A percentile compares a stretch with the other conserved stretches of the same genome.
Evolutionary conservation across 805 yeast species (phyloP).

Genomic region (Cyberlindnera mrakii): DNA sequence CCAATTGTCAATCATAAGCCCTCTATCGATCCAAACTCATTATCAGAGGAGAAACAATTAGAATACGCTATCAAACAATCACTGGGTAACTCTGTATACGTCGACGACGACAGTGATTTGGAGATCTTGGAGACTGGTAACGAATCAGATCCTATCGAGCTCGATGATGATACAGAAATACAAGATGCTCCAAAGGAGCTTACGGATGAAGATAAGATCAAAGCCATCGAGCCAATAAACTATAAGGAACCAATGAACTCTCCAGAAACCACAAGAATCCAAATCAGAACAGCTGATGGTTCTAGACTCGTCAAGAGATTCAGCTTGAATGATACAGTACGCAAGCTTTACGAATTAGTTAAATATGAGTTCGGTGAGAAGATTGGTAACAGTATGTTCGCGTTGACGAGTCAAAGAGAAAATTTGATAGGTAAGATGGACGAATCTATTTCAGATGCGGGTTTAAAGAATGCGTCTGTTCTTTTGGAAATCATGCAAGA

Average conservation of each 20-base stretch:
- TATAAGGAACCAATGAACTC: slow-evolving; percentile 56
- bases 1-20: slow-evolving; percentile 60
- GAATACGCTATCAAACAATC: slow-evolving; percentile 70
- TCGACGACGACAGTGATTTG: slow-evolving; percentile 22
- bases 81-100: slow-evolving; percentile 28
- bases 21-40: slow-evolving; percentile 52
- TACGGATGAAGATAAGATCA: slow-evolving; percentile 40
- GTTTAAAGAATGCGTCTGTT: slow-evolving; percentile 71
- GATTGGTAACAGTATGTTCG: slow-evolving; percentile 40
- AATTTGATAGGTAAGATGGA: slow-evolving; percentile 50
- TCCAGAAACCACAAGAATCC: slow-evolving; percentile 49
- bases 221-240: slow-evolving; percentile 41
- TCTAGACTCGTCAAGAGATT: slow-evolving; percentile 71
- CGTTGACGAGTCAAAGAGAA: slow-evolving; percentile 34
- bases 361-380: slow-evolving; percentile 47
- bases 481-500: slow-evolving; percentile 17
- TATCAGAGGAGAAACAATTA: slow-evolving; percentile 82
- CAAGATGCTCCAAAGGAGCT: slow-evolving; percentile 15
- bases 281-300: slow-evolving; percentile 88
- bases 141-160: slow-evolving; percentile 18
- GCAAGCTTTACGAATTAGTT: slow-evolving; percentile 55
- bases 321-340: slow-evolving; percentile 49
- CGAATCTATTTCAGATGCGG: slow-evolving; percentile 62
- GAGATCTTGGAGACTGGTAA: slow-evolving; percentile 12
- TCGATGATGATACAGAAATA: slow-evolving; percentile 13